A percentile compares a stretch with the other conserved stretches of the same genome.
These are phyloP conservation scores for Leishmania martiniquensis DNA, from an alignment of 208 protist species.

Conservation along the genomic window DNA sequence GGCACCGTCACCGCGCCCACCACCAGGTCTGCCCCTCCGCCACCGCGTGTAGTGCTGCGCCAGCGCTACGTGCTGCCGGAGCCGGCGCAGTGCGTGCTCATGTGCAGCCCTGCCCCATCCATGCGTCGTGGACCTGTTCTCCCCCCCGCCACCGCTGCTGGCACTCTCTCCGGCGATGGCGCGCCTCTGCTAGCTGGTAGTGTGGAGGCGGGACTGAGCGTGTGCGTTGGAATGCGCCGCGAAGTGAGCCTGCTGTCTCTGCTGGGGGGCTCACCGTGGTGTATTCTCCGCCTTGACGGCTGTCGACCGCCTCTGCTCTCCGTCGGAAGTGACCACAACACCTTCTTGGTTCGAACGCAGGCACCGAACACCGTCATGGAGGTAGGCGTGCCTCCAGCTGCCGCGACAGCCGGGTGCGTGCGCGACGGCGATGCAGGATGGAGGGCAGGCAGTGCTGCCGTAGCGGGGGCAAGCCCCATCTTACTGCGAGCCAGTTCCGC, in stretches of 20 bases:
- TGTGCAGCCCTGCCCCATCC: slow-evolving; percentile 28
- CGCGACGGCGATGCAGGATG: neutral
- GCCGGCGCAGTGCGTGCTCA: slow-evolving; percentile 41
- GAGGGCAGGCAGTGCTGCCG: neutral
- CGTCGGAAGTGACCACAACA: slow-evolving; percentile 36
- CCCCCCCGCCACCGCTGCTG: neutral
- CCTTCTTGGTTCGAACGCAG: slow-evolving; percentile 29
- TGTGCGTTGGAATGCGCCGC: slow-evolving; percentile 69
- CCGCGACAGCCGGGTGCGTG: slow-evolving; percentile 19
- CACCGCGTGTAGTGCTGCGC: slow-evolving; percentile 27
- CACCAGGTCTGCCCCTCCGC: neutral
- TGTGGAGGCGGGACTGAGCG: slow-evolving; percentile 40
- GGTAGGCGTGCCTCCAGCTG: slow-evolving; percentile 29
- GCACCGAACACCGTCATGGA: slow-evolving; percentile 34
- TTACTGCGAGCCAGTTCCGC: slow-evolving; percentile 9
- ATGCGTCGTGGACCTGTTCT: neutral
- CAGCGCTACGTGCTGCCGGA: slow-evolving; percentile 55
- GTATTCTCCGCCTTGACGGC: slow-evolving; percentile 55
- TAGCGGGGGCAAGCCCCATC: slow-evolving; percentile 10
- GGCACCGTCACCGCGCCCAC: neutral
- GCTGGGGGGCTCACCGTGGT: slow-evolving; percentile 50
- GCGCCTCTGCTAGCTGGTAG: neutral
- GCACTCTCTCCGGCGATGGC: neutral
- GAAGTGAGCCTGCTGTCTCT: slow-evolving; percentile 71
- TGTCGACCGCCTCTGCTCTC: slow-evolving; percentile 32